phyloP scores from a whole-genome alignment of 441 rosid species.

The Melastoma candidum region DNA sequence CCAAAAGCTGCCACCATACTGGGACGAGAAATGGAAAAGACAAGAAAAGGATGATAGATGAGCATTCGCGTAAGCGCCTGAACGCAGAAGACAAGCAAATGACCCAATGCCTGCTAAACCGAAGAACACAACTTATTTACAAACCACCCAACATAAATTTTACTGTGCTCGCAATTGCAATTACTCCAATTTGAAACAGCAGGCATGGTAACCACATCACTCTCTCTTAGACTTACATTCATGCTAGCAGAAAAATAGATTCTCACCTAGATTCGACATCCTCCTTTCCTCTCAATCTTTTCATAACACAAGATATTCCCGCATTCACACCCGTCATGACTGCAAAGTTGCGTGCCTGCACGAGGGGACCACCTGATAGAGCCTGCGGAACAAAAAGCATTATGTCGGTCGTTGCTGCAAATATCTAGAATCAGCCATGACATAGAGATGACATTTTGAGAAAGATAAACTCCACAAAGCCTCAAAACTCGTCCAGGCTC shows the following conservation, averaged over 20 bases:
- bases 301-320: conserved; percentile 79
- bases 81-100: neutral
- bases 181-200: too few species aligned
- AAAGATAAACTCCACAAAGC: too few species aligned
- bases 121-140: too few species aligned
- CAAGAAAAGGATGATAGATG: neutral
- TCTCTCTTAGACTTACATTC: neutral
- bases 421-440: neutral
- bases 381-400: conserved; percentile 35
- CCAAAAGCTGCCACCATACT: conserved; percentile 95
- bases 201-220: too few species aligned
- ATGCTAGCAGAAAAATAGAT: neutral
- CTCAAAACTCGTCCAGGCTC: too few species aligned
- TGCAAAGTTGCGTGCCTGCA: conserved; percentile 94
- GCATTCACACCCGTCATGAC: conserved; percentile 92
- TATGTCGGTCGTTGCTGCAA: neutral
- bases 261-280: conserved; percentile 85
- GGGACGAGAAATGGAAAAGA: conserved; percentile 19
- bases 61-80: neutral
- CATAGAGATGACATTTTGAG: neutral
- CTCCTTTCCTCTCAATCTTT: conserved; percentile 84
- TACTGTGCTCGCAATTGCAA: too few species aligned
- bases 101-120: too few species aligned
- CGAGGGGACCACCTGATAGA: conserved; percentile 76
- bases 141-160: too few species aligned